Conservation (phyloP, 108 stramenopile genomes). For the Fistulifera solaris region DNA sequence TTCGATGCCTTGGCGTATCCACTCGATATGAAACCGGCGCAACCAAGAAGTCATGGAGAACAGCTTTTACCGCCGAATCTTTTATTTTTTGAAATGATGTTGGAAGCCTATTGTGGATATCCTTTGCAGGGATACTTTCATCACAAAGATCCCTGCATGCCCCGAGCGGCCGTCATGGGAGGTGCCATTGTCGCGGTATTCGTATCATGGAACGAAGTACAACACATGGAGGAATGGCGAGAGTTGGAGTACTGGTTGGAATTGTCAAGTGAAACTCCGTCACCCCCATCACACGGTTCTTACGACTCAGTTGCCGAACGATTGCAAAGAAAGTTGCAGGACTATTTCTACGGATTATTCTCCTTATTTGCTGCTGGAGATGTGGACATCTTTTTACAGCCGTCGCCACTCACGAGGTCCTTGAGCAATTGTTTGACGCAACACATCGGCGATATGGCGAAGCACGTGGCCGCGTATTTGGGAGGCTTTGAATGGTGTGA, state of each 20-base stretch:
- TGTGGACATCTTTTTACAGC: conserved; percentile 10
- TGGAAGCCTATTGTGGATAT: conserved; percentile 10
- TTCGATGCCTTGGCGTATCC: too few species aligned
- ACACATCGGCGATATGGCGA: neutral
- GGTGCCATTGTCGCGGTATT: conserved; percentile 10
- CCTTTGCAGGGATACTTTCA: neutral
- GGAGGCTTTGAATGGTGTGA: neutral
- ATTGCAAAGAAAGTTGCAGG: too few species aligned
- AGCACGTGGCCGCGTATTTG: neutral
- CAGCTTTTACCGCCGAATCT: conserved; percentile 1
- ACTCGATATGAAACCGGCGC: neutral
- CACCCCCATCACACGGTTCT: too few species aligned
- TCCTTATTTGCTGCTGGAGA: conserved; percentile 7
- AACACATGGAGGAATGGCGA: too few species aligned
- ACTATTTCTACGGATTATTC: too few species aligned
- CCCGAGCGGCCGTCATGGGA: conserved; percentile 13
- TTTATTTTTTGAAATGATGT: conserved; percentile 8
- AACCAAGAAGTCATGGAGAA: neutral
- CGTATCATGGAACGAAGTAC: neutral
- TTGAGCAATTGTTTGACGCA: neutral
- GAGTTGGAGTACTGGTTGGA: too few species aligned
- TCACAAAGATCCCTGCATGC: neutral
- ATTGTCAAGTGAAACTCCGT: too few species aligned
- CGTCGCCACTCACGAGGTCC: conserved; percentile 5
- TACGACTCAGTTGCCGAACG: too few species aligned